Base-by-base conservation (phyloP, 495 filamentous ascomycete species). In the Acidomyces sp. region DNA sequence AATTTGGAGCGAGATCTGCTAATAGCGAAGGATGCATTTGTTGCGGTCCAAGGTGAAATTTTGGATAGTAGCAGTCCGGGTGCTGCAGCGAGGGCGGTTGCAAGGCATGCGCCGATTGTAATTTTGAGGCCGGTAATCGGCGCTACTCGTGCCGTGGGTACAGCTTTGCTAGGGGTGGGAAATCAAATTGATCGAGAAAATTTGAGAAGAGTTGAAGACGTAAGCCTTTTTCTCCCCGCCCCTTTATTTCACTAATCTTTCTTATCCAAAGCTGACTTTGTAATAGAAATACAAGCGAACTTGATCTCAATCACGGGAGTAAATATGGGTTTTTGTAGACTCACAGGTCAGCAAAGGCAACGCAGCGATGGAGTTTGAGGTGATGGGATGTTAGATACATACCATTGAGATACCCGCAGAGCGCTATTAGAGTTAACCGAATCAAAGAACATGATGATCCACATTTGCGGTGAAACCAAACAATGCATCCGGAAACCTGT, bases 11-110 rank as follows among this genome's bases (percentile, higher is more conserved):
- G 84, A 11, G 93, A 99, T 59, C 66, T 99, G 37, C 66, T 86
- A 18, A 63, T 83, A 18, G 79, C 90, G 10, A 70, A 77, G 41
- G 84, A 96, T 62, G 92, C 88, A 1, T 84, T 96, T 45, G 81
- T 95, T 52, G 88, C 85, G n/a, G 82, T 96, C 25, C 86, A 88
- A 1, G 81, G 77, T 1, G 92, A 96, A 60, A 71, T 92, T 0
- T 75, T 90, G 62, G 88, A 96, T 55, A 83, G 82, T 49, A 72
- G 73, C 26, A 86, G 72, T 52, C 85, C 87, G 10, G 76, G 77
- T 43, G 88, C 85, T 11, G 85, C 81, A 2, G 82, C 82, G 24
- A 75, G 67, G 49, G 92, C 80, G 1, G 78, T 99, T 33, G 70
- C 77, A 46, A 80, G 70, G 59, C 72, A 78, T 45, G 86, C 86